phyloP scores from a whole-genome alignment of 306 rosid species.

The Prunus davidiana region DNA sequence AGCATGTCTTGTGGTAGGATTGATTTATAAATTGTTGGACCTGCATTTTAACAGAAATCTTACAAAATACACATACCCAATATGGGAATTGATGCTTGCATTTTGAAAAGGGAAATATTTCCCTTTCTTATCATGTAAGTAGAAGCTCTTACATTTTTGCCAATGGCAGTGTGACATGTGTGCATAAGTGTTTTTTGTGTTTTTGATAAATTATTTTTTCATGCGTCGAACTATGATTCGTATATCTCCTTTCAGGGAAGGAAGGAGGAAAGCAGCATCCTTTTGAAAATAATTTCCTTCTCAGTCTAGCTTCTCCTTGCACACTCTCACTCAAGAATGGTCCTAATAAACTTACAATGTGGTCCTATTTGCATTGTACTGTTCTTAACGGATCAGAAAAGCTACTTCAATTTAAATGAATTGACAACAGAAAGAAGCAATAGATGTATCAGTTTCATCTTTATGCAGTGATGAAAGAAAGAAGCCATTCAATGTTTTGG shows the following conservation, averaged over 20 bases:
- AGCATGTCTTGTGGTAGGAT: not conserved
- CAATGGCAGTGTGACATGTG: accelerated
- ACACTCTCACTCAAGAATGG: not conserved
- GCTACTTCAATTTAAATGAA: not conserved
- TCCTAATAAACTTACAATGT: not conserved
- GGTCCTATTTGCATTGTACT: not conserved
- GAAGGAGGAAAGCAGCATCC: not conserved
- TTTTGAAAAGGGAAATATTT: too few species aligned
- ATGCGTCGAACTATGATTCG: too few species aligned
- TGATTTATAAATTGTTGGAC: too few species aligned
- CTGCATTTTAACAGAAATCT: too few species aligned
- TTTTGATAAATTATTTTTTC: too few species aligned
- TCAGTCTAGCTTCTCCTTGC: not conserved
- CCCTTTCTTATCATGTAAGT: too few species aligned
- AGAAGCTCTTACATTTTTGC: accelerated
- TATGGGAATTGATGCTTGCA: too few species aligned
- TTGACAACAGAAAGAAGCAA: not conserved
- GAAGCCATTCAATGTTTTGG: not conserved
- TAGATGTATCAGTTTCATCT: not conserved
- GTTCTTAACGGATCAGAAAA: not conserved
- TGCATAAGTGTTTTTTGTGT: too few species aligned
- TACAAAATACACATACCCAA: too few species aligned
- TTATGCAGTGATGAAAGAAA: not conserved
- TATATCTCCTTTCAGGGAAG: too few species aligned
- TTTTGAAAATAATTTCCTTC: not conserved